These are phyloP conservation scores for Cinnamomum micranthum DNA, from an alignment of 164 flowering plant genomes.

Conservation along the genomic window DNA sequence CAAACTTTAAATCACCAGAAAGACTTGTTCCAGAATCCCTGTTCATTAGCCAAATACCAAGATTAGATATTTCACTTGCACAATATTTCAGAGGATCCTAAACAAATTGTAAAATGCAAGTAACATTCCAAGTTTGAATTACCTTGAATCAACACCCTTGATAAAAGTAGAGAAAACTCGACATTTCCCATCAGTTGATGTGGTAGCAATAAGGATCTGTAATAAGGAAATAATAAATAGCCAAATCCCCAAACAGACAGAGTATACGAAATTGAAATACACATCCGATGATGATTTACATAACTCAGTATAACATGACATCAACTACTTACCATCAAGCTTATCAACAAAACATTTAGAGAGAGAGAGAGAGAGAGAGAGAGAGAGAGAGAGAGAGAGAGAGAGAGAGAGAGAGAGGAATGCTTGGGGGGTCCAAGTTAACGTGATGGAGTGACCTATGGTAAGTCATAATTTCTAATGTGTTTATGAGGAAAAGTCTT, in stretches of 20 bases:
- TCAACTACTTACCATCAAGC: no score
- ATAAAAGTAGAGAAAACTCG: conserved; percentile 91
- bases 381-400: no score
- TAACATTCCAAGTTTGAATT: conserved; percentile 12
- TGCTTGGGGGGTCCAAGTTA: no score
- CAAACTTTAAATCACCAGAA: conserved; percentile 78
- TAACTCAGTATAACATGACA: no score
- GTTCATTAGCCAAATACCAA: conserved; percentile 21
- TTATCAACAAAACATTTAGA: no score
- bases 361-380: no score
- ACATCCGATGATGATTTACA: no score
- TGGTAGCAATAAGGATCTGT: conserved; percentile 91
- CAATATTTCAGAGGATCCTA: neutral
- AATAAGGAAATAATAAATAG: neutral
- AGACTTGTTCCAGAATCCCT: conserved; percentile 60
- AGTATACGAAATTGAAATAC: no score
- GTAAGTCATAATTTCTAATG: no score
- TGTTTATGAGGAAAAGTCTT: no score
- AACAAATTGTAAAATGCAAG: neutral
- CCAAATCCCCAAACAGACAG: neutral
- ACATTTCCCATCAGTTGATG: conserved; percentile 98
- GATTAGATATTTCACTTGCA: neutral
- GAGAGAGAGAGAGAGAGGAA: no score
- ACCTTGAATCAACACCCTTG: conserved; percentile 94
- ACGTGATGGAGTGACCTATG: no score